phyloP scores from a whole-genome alignment of 768 basidiomycete species.

The Mycena indigotica region DNA sequence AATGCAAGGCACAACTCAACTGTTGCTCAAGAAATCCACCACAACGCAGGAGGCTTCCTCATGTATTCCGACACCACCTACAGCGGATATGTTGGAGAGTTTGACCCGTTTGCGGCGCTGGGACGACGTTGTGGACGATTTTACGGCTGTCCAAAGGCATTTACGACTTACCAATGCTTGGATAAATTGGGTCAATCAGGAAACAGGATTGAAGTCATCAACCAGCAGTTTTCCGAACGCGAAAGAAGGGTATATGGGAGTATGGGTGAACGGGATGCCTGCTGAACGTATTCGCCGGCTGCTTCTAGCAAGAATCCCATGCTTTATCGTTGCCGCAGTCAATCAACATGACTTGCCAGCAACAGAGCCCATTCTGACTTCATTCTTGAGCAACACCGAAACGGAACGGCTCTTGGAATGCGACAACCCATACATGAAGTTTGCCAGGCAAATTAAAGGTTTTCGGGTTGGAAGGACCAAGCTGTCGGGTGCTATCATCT shows the following conservation, averaged over 20 bases:
- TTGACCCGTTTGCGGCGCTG: neutral
- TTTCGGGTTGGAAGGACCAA: no score
- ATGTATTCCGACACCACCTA: neutral
- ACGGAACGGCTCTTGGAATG: no score
- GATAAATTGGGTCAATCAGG: neutral
- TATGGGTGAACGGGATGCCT: neutral
- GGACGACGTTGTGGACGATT: neutral
- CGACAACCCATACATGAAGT: no score
- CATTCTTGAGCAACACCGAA: no score
- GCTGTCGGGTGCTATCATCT: no score
- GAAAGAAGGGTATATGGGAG: neutral
- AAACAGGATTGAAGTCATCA: neutral
- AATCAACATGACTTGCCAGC: no score
- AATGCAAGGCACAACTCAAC: no score
- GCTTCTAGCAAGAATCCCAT: neutral
- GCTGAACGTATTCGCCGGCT: neutral
- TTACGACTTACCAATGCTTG: neutral
- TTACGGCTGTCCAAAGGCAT: neutral
- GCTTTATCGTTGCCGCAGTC: no score
- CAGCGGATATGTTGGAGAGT: neutral
- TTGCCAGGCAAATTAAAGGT: no score
- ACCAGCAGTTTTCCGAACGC: neutral
- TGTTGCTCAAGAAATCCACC: no score
- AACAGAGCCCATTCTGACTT: no score
- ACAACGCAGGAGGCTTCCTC: neutral